These are phyloP conservation scores for Acacia concinna DNA, from an alignment of 331 rosid genomes.

Conservation along the genomic window DNA sequence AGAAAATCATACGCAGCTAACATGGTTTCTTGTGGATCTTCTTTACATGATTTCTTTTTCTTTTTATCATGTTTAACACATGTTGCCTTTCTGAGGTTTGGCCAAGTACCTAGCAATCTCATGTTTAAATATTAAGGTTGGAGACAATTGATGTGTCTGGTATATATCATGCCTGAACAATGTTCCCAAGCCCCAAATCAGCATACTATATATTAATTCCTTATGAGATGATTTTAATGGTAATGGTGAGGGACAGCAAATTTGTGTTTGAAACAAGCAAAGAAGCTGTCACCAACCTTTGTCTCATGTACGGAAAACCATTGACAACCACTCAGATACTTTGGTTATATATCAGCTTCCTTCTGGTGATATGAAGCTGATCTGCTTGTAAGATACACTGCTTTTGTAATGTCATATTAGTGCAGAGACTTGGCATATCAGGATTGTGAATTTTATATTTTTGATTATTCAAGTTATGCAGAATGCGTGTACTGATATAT, in stretches of 20 bases:
- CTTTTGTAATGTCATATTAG: background rate
- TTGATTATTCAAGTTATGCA: background rate
- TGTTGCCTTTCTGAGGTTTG: background rate
- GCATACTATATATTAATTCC: background rate
- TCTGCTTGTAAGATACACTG: background rate
- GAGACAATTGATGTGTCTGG: background rate
- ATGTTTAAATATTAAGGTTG: background rate
- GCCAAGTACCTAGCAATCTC: background rate
- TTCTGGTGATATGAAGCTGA: background rate
- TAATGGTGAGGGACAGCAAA: background rate
- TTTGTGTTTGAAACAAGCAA: background rate
- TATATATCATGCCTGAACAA: background rate
- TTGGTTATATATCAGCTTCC: background rate
- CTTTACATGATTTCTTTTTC: background rate
- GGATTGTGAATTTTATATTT: background rate
- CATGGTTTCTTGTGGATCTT: background rate
- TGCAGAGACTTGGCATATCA: background rate
- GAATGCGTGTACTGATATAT: background rate
- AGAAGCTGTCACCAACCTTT: background rate
- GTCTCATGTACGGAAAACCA: background rate
- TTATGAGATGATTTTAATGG: background rate
- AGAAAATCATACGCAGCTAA: background rate
- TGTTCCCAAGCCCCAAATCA: background rate
- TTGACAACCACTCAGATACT: background rate
- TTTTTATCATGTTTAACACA: background rate